These are phyloP conservation scores for Verticillium zaregamsianum DNA, from an alignment of 2,329 filamentous ascomycete species.

Conservation along the genomic window DNA sequence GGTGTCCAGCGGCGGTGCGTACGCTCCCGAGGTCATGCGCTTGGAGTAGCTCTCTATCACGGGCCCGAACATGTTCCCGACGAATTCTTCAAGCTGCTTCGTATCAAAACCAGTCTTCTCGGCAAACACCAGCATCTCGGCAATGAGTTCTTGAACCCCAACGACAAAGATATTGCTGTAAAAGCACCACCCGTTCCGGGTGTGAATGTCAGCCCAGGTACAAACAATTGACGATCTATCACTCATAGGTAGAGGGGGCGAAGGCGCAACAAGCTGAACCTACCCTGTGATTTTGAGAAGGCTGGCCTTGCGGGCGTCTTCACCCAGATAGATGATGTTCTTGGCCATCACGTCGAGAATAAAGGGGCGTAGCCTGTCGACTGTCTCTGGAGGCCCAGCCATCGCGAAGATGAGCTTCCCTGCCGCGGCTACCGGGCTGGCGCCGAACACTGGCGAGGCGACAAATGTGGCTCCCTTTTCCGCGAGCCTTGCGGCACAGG, in stretches of 20 bases:
- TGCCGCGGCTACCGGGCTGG: conserved; percentile 33
- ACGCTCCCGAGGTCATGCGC: conserved; percentile 21
- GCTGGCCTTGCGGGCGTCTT: conserved; percentile 33
- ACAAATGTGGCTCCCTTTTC: conserved; percentile 19
- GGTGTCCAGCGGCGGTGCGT: conserved; percentile 16
- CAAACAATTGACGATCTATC: no score
- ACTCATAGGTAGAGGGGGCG: no score
- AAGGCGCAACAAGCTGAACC: conserved; percentile 3
- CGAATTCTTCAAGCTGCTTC: conserved; percentile 19
- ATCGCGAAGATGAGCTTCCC: conserved; percentile 38
- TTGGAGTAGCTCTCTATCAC: conserved; percentile 21
- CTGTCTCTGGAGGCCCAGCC: conserved; percentile 27
- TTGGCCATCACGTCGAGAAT: conserved; percentile 34
- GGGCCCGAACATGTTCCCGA: conserved; percentile 23
- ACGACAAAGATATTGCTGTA: conserved; percentile 28
- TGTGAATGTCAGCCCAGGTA: no score
- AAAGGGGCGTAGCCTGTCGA: conserved; percentile 28
- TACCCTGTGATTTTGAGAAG: conserved; percentile 37
- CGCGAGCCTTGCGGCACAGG: conserved; percentile 6
- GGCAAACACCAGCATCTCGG: conserved; percentile 24
- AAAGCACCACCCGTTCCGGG: not conserved
- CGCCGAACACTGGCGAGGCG: conserved; percentile 36
- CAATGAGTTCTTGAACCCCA: conserved; percentile 19
- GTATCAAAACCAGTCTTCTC: conserved; percentile 22
- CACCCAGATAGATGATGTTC: conserved; percentile 34